Evolutionary conservation across 805 yeast species (phyloP).

Genomic region (Saccharomycopsis capsularis): DNA sequence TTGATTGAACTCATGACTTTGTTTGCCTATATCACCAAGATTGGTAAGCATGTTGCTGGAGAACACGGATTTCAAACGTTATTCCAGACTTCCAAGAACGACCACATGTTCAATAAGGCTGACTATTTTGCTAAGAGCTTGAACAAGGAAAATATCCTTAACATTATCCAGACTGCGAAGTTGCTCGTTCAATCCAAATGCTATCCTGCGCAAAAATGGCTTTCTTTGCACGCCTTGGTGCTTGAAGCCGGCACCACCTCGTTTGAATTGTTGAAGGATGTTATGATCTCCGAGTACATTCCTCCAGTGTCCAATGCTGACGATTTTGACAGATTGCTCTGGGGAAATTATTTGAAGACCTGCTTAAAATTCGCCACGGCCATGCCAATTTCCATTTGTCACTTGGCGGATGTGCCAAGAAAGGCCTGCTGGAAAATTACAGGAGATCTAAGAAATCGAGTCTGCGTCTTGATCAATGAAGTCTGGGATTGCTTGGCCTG

Average conservation of each 20-base stretch:
- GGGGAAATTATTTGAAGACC: constrained; percentile 62
- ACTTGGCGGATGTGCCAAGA: constrained; percentile 63
- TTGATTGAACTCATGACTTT: constrained; percentile 61
- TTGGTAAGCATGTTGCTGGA: constrained; percentile 38
- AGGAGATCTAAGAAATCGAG: constrained; percentile 53
- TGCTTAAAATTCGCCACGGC: constrained; percentile 53
- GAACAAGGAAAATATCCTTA: constrained; percentile 34
- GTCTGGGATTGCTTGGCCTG: constrained; percentile 75
- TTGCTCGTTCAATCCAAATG: constrained; percentile 46
- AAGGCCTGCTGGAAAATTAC: constrained; percentile 61
- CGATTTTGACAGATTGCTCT: constrained; percentile 49
- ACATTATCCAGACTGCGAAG: constrained; percentile 43
- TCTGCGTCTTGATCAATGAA: constrained; percentile 46
- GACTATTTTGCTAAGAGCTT: constrained; percentile 37
- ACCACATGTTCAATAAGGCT: constrained; percentile 36
- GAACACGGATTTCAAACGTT: constrained; percentile 39
- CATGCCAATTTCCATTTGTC: constrained; percentile 64
- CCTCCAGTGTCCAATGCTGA: constrained; percentile 48
- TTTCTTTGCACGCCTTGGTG: constrained; percentile 54
- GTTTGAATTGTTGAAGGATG: constrained; percentile 46
- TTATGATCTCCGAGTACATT: constrained; percentile 41
- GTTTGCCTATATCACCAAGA: constrained; percentile 48
- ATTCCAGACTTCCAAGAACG: constrained; percentile 30
- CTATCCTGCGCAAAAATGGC: constrained; percentile 68
- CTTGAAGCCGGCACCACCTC: constrained; percentile 49